Evolutionary conservation across 805 yeast species (phyloP).

Genomic region (Schwanniomyces occidentalis): DNA sequence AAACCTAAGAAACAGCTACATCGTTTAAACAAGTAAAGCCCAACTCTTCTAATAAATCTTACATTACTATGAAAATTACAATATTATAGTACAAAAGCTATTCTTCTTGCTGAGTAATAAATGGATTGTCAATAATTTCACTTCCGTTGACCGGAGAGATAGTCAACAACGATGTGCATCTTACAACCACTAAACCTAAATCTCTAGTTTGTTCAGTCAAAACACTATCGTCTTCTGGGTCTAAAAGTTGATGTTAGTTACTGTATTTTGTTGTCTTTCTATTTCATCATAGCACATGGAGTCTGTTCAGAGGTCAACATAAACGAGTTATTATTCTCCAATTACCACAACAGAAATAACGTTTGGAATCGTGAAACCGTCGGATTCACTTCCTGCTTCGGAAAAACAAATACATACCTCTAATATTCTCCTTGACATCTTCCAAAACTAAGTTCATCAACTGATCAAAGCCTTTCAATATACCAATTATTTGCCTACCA

Average conservation of each 20-base stretch:
- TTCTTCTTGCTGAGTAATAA: conserved; percentile 30
- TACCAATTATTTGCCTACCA: conserved; percentile 82
- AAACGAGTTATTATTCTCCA: too few species aligned
- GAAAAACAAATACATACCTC: conserved; percentile 46
- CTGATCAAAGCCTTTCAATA: conserved; percentile 80
- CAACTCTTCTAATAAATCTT: too few species aligned
- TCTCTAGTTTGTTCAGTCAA: conserved; percentile 60
- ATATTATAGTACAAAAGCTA: conserved; percentile 4
- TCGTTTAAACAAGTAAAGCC: too few species aligned
- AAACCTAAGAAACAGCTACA: too few species aligned
- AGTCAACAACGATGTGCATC: conserved; percentile 79
- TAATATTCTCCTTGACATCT: conserved; percentile 63
- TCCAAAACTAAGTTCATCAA: conserved; percentile 78
- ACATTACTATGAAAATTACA: too few species aligned
- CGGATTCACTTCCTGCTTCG: not conserved
- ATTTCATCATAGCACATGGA: too few species aligned
- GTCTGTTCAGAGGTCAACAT: too few species aligned
- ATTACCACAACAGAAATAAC: not conserved
- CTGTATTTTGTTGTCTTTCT: too few species aligned
- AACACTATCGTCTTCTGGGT: conserved; percentile 60
- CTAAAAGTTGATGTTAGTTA: conserved; percentile 28
- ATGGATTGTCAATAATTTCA: conserved; percentile 71
- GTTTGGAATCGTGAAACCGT: not conserved
- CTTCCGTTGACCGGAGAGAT: conserved; percentile 75
- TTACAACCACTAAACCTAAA: conserved; percentile 77